Conservation (phyloP, 164 flowering plant genomes). For the Vitis cinerea region DNA sequence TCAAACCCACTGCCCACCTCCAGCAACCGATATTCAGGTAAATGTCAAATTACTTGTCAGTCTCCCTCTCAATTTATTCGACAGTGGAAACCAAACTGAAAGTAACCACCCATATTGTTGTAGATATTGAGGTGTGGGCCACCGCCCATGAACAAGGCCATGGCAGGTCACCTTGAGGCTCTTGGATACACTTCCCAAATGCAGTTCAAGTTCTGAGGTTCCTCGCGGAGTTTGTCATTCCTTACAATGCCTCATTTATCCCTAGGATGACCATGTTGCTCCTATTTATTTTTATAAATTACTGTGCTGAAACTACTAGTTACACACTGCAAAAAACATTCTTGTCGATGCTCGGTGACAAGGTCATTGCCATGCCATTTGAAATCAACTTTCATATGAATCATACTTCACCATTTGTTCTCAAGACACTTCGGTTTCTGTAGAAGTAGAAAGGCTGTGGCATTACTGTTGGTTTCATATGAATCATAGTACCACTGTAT, state of each 20-base stretch:
- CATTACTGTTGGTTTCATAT: too few species aligned
- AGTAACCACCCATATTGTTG: neutral
- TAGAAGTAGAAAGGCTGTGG: too few species aligned
- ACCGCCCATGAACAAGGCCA: slow-evolving; percentile 89
- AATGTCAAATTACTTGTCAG: neutral
- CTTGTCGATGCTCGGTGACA: too few species aligned
- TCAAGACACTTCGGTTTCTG: too few species aligned
- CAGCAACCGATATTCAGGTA: slow-evolving; percentile 65
- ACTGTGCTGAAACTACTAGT: too few species aligned
- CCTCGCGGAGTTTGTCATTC: neutral
- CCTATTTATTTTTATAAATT: too few species aligned
- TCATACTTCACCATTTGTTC: too few species aligned
- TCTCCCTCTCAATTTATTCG: neutral
- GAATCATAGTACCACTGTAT: too few species aligned
- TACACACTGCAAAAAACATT: too few species aligned
- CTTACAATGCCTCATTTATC: neutral
- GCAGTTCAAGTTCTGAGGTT: slow-evolving; percentile 67
- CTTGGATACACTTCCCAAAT: slow-evolving; percentile 60
- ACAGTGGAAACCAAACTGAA: neutral
- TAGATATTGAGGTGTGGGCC: slow-evolving; percentile 82
- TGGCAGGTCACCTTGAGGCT: slow-evolving; percentile 70
- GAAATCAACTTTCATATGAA: too few species aligned
- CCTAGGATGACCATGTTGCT: too few species aligned
- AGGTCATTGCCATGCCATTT: too few species aligned
- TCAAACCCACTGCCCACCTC: slow-evolving; percentile 62